phyloP scores from a whole-genome alignment of 371 early-diverging fungal species.

The Apophysomyces ossiformis region DNA sequence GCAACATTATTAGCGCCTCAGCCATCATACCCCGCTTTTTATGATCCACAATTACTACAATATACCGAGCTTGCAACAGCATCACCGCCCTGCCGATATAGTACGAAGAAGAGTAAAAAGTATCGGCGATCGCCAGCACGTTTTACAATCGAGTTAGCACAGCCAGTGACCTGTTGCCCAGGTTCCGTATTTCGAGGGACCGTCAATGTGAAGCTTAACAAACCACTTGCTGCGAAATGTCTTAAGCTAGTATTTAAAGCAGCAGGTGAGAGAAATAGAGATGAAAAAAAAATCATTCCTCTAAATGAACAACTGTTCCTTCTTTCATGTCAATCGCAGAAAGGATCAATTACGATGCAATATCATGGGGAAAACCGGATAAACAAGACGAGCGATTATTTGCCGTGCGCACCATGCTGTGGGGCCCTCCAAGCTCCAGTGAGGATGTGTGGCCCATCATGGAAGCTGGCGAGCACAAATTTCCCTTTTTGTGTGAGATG shows the following conservation, averaged over 20 bases:
- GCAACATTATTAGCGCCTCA: not conserved
- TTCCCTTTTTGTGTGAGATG: conserved; percentile 38
- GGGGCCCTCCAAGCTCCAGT: conserved; percentile 23
- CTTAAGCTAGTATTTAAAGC: conserved; percentile 40
- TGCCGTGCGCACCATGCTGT: conserved; percentile 33
- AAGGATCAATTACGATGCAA: conserved; percentile 37
- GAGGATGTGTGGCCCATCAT: conserved; percentile 26
- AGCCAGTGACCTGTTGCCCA: conserved; percentile 29
- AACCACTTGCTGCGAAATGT: conserved; percentile 22
- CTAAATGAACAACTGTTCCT: not conserved
- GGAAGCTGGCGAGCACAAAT: conserved; percentile 29
- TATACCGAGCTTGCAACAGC: not conserved
- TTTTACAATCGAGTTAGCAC: not conserved
- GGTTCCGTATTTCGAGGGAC: conserved; percentile 39
- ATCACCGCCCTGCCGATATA: conserved; percentile 1
- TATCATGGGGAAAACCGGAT: conserved; percentile 35
- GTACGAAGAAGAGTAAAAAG: not conserved
- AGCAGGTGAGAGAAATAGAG: conserved; percentile 12
- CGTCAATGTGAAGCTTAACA: conserved; percentile 25
- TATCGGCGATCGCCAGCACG: conserved; percentile 4
- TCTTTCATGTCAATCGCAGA: conserved; percentile 19
- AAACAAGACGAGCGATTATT: conserved; percentile 32
- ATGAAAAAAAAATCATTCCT: no score
- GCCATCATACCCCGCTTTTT: not conserved
- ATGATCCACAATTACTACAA: not conserved